These are phyloP conservation scores for Magnusiomyces sp. DNA, from an alignment of 1,139 yeast genomes.

Conservation along the genomic window DNA sequence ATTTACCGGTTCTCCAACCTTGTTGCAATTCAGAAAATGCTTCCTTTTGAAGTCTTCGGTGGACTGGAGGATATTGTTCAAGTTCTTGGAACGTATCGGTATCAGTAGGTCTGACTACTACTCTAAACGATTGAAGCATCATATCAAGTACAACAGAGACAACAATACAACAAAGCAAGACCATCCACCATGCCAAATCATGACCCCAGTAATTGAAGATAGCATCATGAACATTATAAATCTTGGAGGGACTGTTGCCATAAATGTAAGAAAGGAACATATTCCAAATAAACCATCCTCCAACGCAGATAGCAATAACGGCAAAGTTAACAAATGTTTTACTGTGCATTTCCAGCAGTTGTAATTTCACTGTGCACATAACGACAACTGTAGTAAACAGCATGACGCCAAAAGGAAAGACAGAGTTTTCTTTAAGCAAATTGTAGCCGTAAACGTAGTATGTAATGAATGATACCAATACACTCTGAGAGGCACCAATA, in stretches of 20 bases:
- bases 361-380: constrained; percentile 69
- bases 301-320: constrained; percentile 62
- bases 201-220: constrained; percentile 62
- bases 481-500: constrained; percentile 66
- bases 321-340: constrained; percentile 65
- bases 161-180: constrained; percentile 47
- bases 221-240: constrained; percentile 67
- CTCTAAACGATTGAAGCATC: constrained; percentile 48
- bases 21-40: constrained; percentile 67
- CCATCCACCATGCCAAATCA: constrained; percentile 82
- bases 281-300: constrained; percentile 89
- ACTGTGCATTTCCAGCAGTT: constrained; percentile 76
- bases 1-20: constrained; percentile 48
- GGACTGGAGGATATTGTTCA: constrained; percentile 61
- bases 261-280: constrained; percentile 64
- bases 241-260: constrained; percentile 46
- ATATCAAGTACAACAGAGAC: constrained; percentile 51
- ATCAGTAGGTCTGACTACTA: constrained; percentile 57
- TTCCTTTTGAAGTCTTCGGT: constrained; percentile 61
- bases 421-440: constrained; percentile 60
- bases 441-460: constrained; percentile 59
- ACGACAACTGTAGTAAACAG: constrained; percentile 64
- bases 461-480: constrained; percentile 59
- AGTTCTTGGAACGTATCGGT: constrained; percentile 69
- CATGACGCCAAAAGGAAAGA: constrained; percentile 75